phyloP scores from a whole-genome alignment of 768 basidiomycete species.

The Grammothele lineata region DNA sequence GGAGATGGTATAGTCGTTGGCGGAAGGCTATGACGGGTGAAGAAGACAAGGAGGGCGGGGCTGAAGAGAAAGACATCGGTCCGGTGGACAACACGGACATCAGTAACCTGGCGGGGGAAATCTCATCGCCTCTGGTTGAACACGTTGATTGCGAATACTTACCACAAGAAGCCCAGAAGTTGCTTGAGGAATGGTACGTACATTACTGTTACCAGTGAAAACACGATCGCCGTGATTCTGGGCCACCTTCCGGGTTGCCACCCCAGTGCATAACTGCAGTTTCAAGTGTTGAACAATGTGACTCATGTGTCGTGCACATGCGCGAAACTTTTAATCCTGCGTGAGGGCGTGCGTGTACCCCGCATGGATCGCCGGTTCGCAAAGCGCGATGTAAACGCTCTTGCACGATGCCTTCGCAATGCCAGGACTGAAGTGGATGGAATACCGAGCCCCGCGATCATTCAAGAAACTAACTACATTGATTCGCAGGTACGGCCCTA shows the following conservation, averaged over 20 bases:
- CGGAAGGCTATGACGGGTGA: constrained; percentile 65
- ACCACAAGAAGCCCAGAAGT: constrained; percentile 66
- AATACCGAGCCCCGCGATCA: too few species aligned
- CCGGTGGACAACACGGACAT: constrained; percentile 74
- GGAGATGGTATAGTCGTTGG: constrained; percentile 75
- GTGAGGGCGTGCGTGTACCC: too few species aligned
- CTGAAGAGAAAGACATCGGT: constrained; percentile 61
- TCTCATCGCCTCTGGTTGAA: constrained; percentile 48
- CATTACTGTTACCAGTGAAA: not conserved
- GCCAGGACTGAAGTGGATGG: too few species aligned
- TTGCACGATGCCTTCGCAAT: too few species aligned
- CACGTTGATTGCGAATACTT: constrained; percentile 72
- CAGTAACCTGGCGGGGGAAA: constrained; percentile 35
- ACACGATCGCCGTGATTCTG: too few species aligned
- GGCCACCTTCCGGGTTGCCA: too few species aligned
- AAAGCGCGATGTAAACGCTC: too few species aligned
- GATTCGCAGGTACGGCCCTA: constrained; percentile 63
- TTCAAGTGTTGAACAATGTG: too few species aligned
- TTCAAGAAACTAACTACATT: not conserved
- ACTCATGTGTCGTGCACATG: too few species aligned
- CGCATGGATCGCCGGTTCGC: too few species aligned
- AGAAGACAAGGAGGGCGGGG: constrained; percentile 60
- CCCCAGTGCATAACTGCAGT: too few species aligned
- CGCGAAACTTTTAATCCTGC: too few species aligned
- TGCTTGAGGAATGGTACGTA: constrained; percentile 65